Base-by-base conservation (phyloP, 176 grass and related monocot genomes). In the Dactylis glomerata region DNA sequence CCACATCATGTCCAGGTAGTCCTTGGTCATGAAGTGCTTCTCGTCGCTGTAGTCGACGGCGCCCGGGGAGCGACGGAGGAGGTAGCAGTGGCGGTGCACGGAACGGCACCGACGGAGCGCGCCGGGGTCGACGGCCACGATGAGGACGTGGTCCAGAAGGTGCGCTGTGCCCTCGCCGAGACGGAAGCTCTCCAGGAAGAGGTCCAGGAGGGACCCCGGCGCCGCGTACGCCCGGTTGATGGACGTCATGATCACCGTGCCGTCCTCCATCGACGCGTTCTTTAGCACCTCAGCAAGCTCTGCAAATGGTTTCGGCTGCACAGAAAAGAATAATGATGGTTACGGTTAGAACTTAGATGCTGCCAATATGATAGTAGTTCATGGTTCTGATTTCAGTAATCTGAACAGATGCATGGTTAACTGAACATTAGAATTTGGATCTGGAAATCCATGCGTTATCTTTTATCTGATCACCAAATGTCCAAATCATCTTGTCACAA, bases 1-100 rank as follows among this genome's bases (percentile, higher is more conserved):
- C 94, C 94, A 97, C 89, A 94, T 92, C 94, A 97, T 94, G 36
- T 92, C 83, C 2, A 97, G 73, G 81, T 97, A 97, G 59, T 94
- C 89, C 70, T 90, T 86, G 37, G 75, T 85, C 92, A 92, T 97
- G 85, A 58, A 92, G 72, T 79, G 47, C 85, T 97, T 93, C 82
- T 93, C 94, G 40, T 26, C 81, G 61, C 89, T 71, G 83, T 81
- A 91, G 87, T 94, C 83, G 16, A 68, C 85, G 13, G 79, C 61
- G 41, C 65, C 79, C 3, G 80, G 71, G 7, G 69, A 20, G 28
- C 79, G 46, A 13, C 28, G 64, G 68, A 93, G 86, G 64, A 87
- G 87, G 81, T 91, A 91, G 83, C 93, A 96, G 73, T 88, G 86
- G 5, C 42, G 68, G 86, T 96, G 93, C 49, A 93, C 72, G 10